Evolutionary conservation across 2,329 filamentous ascomycete genomes (phyloP), one percentile per base, ranked within the genome.

Genomic region (Talaromyces piceae): DNA sequence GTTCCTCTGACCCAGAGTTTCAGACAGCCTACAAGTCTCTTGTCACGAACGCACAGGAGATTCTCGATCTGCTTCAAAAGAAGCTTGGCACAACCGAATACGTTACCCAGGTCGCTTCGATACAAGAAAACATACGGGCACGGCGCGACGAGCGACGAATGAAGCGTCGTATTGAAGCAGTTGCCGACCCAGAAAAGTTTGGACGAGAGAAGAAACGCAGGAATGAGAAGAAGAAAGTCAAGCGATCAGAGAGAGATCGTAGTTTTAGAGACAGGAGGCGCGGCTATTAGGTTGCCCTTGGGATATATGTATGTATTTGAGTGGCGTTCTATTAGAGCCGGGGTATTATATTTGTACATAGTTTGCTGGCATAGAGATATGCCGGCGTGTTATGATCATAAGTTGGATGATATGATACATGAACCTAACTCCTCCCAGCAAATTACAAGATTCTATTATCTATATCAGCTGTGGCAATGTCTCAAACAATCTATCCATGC

Each of bases 121-220:
- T 94, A 5, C 82, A 88, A 54, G 83, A 86, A 48, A 79, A 77
- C 13, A 83, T 93, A n/a, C 81, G 80, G 62, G 77, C 79, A 57
- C 82, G 85, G 61, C 77, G 93, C 58, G 82, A 88, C 64, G 81
- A 83, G 61, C 76, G 94, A 57, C 82, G 86, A 49, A 81, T 78
- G 57, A 98, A 98, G 80, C 81, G 93, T 62, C 88, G 88, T 70
- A 88, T 97, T 57, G 91, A 94, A 65, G 88, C 88, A 9, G 83
- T 98, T 22, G 80, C 80, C 46, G 81, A 86, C 63, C 93, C 93
- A 1, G 91, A 93, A 71, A 85, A 78, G 64, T 83, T 83, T 60
- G 88, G 84, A 25, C 76, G 79, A 63, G 83, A 86, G 60, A 96
- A 96, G 82, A 83, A 80, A 66, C 87, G 85, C 74, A 90, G 86